phyloP scores from a whole-genome alignment of 768 basidiomycete species.

The Glaciozyma antarctica region DNA sequence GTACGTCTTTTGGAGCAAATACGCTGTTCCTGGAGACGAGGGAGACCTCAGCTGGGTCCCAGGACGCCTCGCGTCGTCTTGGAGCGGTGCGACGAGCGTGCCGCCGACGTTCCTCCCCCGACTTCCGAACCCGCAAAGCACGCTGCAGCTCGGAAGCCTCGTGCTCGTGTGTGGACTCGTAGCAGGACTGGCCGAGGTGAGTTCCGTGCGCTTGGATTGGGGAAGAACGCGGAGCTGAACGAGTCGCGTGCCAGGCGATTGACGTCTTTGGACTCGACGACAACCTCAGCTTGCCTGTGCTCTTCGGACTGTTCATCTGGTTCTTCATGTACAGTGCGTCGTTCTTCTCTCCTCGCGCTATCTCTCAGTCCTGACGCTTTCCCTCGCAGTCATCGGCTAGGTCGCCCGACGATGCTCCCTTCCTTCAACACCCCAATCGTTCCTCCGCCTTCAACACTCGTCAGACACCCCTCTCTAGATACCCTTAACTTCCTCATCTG shows the following conservation, averaged over 20 bases:
- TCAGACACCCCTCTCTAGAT: too few species aligned
- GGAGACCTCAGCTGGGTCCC: conserved; percentile 33
- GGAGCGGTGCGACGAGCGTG: conserved; percentile 6
- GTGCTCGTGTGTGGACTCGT: conserved; percentile 26
- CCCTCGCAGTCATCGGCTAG: background rate
- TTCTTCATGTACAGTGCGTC: background rate
- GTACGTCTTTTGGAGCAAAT: conserved; percentile 32
- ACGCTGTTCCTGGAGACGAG: conserved; percentile 26
- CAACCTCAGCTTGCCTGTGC: conserved; percentile 33
- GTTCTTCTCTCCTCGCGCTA: background rate
- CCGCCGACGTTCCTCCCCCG: conserved; percentile 9
- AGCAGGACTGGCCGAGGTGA: conserved; percentile 30
- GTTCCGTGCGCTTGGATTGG: background rate
- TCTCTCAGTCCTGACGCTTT: background rate
- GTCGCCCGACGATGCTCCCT: background rate
- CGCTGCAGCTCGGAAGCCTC: conserved; percentile 10
- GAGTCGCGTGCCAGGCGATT: conserved; percentile 27
- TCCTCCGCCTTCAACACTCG: background rate
- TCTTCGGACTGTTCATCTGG: conserved; percentile 18
- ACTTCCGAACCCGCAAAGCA: conserved; percentile 19
- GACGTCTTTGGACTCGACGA: conserved; percentile 35
- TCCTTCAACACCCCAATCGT: background rate
- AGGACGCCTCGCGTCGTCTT: conserved; percentile 4
- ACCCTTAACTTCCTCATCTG: background rate
- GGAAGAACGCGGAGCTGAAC: background rate